Percentiles rank a stretch among this genome's conserved stretches.
phyloP scores from a whole-genome alignment of 2,329 filamentous ascomycete genomes.

The Aspergillus fumigatus region DNA sequence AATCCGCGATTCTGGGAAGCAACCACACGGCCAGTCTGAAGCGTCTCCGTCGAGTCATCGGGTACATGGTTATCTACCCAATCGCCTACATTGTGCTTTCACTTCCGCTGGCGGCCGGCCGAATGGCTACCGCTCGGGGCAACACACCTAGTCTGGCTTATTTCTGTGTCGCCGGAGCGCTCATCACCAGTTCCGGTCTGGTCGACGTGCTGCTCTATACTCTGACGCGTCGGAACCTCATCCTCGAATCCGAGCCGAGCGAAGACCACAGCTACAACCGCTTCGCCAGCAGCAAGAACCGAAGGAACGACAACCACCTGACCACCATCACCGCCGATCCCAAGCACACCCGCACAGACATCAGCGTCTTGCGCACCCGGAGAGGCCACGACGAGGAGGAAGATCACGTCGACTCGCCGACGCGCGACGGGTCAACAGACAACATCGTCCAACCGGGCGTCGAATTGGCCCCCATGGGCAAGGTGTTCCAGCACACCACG shows the following conservation, averaged over 20 bases:
- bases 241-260: slow-evolving; percentile 48
- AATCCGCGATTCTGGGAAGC: slow-evolving; percentile 33
- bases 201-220: slow-evolving; percentile 57
- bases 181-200: slow-evolving; percentile 57
- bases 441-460: slow-evolving; percentile 35
- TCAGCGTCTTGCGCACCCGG: slow-evolving; percentile 17
- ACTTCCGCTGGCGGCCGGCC: slow-evolving; percentile 55
- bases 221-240: slow-evolving; percentile 52
- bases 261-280: slow-evolving; percentile 31
- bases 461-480: slow-evolving; percentile 32
- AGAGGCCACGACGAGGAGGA: slow-evolving; percentile 11
- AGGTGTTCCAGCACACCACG: slow-evolving; percentile 43
- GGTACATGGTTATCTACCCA: slow-evolving; percentile 46
- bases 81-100: slow-evolving; percentile 58
- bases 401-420: slow-evolving; percentile 25
- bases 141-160: slow-evolving; percentile 35
- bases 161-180: slow-evolving; percentile 50
- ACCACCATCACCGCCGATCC: slow-evolving; percentile 28
- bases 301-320: slow-evolving; percentile 27
- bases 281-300: slow-evolving; percentile 24
- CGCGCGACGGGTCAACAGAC: slow-evolving; percentile 44
- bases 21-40: slow-evolving; percentile 35
- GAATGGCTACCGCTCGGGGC: slow-evolving; percentile 39
- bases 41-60: slow-evolving; percentile 40
- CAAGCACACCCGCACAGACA: slow-evolving; percentile 15